A percentile compares a stretch with the other conserved stretches of the same genome.
These are phyloP conservation scores for Corallochytrium limacisporum DNA, from an alignment of 78 protist species.

Conservation along the genomic window DNA sequence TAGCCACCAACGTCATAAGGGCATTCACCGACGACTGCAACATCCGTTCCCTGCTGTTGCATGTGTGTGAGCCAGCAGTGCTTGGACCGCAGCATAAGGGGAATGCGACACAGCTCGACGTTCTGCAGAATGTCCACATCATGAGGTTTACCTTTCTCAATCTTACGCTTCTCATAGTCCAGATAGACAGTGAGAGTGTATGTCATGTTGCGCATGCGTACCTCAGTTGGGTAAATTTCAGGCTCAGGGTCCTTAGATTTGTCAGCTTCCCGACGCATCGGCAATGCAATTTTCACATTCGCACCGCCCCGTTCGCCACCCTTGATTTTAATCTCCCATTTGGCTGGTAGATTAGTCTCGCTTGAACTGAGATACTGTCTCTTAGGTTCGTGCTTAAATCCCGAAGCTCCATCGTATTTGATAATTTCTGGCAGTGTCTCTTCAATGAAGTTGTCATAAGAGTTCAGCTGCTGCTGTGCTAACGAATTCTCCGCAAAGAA, in stretches of 20 bases:
- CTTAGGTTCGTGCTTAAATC: neutral
- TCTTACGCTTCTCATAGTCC: conserved; percentile 23
- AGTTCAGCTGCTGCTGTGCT: conserved; percentile 94
- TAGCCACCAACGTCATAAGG: conserved; percentile 97
- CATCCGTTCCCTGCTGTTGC: conserved; percentile 23
- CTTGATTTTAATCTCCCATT: neutral
- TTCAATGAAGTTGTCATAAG: conserved; percentile 84
- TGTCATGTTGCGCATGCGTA: conserved; percentile 90
- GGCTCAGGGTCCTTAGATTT: conserved; percentile 6
- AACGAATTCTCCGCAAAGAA: conserved; percentile 87
- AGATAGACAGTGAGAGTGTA: conserved; percentile 36
- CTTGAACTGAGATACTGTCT: neutral
- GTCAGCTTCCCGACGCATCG: conserved; percentile 26
- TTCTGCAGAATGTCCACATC: neutral
- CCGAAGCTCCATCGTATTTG: conserved; percentile 8
- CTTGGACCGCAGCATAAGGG: conserved; percentile 93
- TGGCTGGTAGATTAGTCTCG: neutral
- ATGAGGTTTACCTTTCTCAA: neutral
- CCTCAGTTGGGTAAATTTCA: conserved; percentile 81
- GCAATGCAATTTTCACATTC: neutral
- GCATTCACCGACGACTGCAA: conserved; percentile 86
- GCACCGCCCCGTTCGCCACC: neutral
- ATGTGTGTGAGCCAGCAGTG: conserved; percentile 58
- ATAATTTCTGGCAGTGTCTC: conserved; percentile 76
- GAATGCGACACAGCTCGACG: conserved; percentile 62